Evolutionary conservation across 768 basidiomycete species (phyloP).

Genomic region (Mycena metata): DNA sequence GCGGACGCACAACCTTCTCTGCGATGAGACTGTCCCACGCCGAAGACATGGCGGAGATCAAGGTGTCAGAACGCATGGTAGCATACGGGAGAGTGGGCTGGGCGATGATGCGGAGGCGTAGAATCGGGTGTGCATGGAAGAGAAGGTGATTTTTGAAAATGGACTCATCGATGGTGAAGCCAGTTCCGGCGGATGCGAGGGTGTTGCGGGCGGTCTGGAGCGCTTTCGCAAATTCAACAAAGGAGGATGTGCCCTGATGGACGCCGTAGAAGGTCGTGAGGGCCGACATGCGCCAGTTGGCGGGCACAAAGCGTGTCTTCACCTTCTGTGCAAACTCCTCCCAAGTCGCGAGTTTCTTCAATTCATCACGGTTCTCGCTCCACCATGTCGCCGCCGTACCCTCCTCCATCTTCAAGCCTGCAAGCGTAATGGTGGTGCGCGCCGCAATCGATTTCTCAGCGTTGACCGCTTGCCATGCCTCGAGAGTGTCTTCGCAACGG

Average conservation of each 20-base stretch:
- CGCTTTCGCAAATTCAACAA: background rate
- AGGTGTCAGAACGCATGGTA: background rate
- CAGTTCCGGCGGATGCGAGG: background rate
- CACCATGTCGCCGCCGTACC: background rate
- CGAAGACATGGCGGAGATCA: background rate
- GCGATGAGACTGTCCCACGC: background rate
- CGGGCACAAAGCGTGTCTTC: slow-evolving; percentile 1
- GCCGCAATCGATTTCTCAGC: too few relatives aligned
- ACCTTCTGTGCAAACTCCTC: background rate
- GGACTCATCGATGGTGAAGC: background rate
- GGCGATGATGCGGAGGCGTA: background rate
- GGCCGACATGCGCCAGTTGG: background rate
- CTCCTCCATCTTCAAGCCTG: background rate
- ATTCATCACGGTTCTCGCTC: background rate
- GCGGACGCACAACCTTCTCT: background rate
- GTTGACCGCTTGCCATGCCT: background rate
- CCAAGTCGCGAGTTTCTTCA: background rate
- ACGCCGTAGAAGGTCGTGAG: slow-evolving; percentile 1
- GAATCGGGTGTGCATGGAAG: background rate
- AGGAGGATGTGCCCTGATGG: background rate
- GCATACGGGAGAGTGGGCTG: background rate
- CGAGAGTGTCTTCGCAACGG: slow-evolving; percentile 5
- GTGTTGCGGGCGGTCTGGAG: background rate
- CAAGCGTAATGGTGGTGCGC: background rate
- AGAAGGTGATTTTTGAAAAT: background rate